These are phyloP conservation scores for Orbilia brochopaga DNA, from an alignment of 2,329 filamentous ascomycete genomes.

Conservation along the genomic window DNA sequence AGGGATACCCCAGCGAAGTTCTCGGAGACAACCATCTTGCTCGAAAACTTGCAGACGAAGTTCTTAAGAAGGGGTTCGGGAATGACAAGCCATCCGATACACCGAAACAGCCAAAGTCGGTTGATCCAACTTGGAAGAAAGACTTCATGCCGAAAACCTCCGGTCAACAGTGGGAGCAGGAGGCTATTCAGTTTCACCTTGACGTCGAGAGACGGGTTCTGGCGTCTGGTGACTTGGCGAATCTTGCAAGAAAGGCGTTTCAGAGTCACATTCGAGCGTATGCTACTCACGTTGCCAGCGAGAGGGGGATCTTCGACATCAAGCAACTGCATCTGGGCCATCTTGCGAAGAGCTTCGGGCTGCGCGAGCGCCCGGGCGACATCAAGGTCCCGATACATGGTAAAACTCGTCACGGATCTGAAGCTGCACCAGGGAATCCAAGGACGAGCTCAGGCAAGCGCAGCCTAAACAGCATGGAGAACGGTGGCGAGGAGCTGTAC, in stretches of 20 bases:
- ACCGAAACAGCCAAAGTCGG: conserved; percentile 29
- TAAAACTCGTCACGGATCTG: conserved; percentile 57
- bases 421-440: conserved; percentile 49
- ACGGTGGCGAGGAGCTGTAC: conserved; percentile 58
- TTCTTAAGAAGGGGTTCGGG: conserved; percentile 71
- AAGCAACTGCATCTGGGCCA: conserved; percentile 89
- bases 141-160: conserved; percentile 51
- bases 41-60: conserved; percentile 69
- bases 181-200: conserved; percentile 57
- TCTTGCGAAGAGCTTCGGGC: conserved; percentile 87
- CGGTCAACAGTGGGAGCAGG: conserved; percentile 52
- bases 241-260: conserved; percentile 82
- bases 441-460: conserved; percentile 17
- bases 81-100: conserved; percentile 53
- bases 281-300: conserved; percentile 85
- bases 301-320: conserved; percentile 88
- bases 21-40: conserved; percentile 72
- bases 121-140: conserved; percentile 55
- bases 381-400: conserved; percentile 66
- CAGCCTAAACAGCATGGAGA: conserved; percentile 58
- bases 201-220: conserved; percentile 64
- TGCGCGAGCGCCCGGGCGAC: conserved; percentile 84
- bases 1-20: conserved; percentile 77
- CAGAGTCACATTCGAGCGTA: conserved; percentile 94
- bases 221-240: conserved; percentile 61